Conservation (phyloP, 129 eudicot genomes). For the Flaveria robusta region DNA sequence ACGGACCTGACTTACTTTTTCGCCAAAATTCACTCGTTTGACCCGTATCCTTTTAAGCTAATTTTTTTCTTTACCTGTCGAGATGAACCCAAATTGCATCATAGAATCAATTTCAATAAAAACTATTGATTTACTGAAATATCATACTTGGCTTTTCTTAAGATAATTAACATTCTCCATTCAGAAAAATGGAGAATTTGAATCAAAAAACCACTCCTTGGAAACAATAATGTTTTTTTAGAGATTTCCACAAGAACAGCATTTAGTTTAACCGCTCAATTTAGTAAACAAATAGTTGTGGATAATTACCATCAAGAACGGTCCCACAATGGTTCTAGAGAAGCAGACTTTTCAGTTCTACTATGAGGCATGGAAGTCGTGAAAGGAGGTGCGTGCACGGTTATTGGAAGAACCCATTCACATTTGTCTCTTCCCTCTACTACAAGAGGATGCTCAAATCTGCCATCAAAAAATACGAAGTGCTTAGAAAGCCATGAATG, state of each 20-base stretch:
- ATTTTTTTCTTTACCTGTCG: background rate
- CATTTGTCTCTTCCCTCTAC: conserved; percentile 97
- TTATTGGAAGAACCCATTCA: conserved; percentile 95
- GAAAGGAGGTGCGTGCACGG: conserved; percentile 87
- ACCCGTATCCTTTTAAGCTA: background rate
- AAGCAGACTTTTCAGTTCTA: conserved; percentile 57
- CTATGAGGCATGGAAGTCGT: conserved; percentile 54
- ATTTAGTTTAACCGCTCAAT: background rate
- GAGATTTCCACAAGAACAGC: background rate
- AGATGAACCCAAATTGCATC: background rate
- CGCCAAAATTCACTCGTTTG: background rate
- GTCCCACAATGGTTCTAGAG: conserved; percentile 72
- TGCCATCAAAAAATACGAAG: conserved; percentile 23
- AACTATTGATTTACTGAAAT: background rate
- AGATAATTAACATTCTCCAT: background rate
- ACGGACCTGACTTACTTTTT: background rate
- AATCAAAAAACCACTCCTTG: background rate
- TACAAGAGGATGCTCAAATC: conserved; percentile 93
- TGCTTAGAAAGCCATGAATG: conserved; percentile 14
- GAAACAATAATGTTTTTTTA: background rate
- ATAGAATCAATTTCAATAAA: background rate
- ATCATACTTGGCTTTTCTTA: conserved; percentile 1
- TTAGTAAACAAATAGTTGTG: background rate
- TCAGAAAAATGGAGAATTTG: conserved; percentile 2
- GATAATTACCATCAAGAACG: conserved; percentile 66